A percentile compares a stretch with the other conserved stretches of the same genome.
Conservation (phyloP, 106 monocot species). For the Iris macrosiphon region DNA sequence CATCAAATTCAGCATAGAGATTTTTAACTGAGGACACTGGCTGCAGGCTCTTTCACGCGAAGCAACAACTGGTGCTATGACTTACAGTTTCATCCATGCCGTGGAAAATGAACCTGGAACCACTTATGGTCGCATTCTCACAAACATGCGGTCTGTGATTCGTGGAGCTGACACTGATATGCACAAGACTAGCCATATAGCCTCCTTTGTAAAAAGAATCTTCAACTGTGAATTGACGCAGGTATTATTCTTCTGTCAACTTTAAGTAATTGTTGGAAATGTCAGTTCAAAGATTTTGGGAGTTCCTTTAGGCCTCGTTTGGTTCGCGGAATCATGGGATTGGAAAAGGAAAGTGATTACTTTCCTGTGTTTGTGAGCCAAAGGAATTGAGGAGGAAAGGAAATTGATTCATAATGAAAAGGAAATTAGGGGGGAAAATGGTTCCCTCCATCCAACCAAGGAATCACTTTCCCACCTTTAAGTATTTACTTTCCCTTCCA, state of each 20-base stretch:
- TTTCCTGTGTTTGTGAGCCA: too few relatives aligned
- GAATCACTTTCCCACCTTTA: too few relatives aligned
- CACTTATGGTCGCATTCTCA: constrained; percentile 70
- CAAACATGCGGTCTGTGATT: constrained; percentile 56
- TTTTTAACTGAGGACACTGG: too few relatives aligned
- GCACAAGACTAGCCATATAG: constrained; percentile 41
- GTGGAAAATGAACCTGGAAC: constrained; percentile 48
- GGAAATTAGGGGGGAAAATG: too few relatives aligned
- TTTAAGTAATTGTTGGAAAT: not conserved
- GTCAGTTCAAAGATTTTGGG: not conserved
- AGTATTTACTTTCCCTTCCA: too few relatives aligned
- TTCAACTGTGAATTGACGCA: constrained; percentile 48
- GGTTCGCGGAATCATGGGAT: too few relatives aligned
- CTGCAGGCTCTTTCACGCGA: constrained; percentile 46
- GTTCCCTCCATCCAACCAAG: too few relatives aligned
- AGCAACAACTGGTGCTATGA: constrained; percentile 76
- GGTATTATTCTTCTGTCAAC: constrained; percentile 23
- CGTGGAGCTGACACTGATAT: constrained; percentile 21
- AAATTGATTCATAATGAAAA: too few relatives aligned
- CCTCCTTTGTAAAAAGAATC: constrained; percentile 47
- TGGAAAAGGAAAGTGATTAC: too few relatives aligned
- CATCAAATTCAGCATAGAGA: too few relatives aligned
- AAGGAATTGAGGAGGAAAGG: too few relatives aligned
- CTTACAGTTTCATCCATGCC: constrained; percentile 81
- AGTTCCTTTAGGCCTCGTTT: too few relatives aligned